These are phyloP conservation scores for Sergeia podlipaevii DNA, from an alignment of 208 protist genomes.

Conservation along the genomic window DNA sequence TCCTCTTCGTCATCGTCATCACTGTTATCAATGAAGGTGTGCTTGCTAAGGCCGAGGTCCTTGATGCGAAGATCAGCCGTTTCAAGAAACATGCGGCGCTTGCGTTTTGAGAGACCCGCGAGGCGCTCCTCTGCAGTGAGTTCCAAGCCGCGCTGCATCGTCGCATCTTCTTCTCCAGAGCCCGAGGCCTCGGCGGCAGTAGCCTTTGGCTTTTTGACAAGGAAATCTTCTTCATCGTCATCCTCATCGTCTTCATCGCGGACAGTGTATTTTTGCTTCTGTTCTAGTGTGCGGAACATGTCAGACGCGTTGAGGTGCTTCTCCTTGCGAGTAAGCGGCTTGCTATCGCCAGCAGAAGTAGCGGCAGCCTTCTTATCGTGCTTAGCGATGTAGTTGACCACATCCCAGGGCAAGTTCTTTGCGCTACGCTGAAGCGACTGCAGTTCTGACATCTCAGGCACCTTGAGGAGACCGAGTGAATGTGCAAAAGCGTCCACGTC, in stretches of 20 bases:
- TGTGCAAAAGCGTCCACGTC: slow-evolving; percentile 88
- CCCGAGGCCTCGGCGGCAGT: not conserved
- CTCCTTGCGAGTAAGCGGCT: slow-evolving; percentile 63
- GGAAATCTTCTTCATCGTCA: slow-evolving; percentile 33
- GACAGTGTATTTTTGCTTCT: slow-evolving; percentile 50
- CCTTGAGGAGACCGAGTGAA: slow-evolving; percentile 91
- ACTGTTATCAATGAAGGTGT: slow-evolving; percentile 53
- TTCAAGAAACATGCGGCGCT: slow-evolving; percentile 74
- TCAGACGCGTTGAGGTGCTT: slow-evolving; percentile 80
- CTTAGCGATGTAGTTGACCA: slow-evolving; percentile 82
- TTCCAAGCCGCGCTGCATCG: not conserved
- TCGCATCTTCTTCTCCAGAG: not conserved
- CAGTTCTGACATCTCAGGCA: slow-evolving; percentile 94
- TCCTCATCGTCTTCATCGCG: slow-evolving; percentile 20
- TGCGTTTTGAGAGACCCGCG: slow-evolving; percentile 86
- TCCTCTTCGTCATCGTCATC: slow-evolving; percentile 59
- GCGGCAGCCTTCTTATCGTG: slow-evolving; percentile 2
- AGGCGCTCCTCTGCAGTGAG: slow-evolving; percentile 76
- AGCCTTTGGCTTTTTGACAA: slow-evolving; percentile 32
- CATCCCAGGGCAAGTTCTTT: slow-evolving; percentile 90
- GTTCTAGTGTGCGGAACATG: slow-evolving; percentile 82
- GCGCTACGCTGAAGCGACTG: slow-evolving; percentile 52
- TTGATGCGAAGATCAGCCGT: slow-evolving; percentile 74
- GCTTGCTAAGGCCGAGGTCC: slow-evolving; percentile 71
- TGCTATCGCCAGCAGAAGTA: not conserved